Base-by-base conservation (phyloP, 2,329 filamentous ascomycete genomes). In the Arachnopeziza araneosa region DNA sequence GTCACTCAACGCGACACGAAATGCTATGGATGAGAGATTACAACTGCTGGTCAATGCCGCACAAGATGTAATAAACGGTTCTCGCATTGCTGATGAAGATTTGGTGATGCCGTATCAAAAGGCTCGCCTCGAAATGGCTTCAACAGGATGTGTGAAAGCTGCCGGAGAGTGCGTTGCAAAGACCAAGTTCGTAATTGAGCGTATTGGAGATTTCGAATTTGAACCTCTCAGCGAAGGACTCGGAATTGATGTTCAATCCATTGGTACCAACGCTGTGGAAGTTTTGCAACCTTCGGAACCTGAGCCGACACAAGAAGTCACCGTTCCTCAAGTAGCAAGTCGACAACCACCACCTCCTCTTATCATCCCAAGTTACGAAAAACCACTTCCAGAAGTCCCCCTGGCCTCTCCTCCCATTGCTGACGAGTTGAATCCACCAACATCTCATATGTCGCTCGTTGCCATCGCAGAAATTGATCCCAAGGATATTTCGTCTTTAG, bases 121-220 rank as follows among this genome's bases (percentile, higher is more conserved):
- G 65, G 86, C 84, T 65, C 82, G 86, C 26, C 80, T 96, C 50
- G 83, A 95, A 32, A 80, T 83, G 62, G 90, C 91, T 22, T 92
- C 92, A 9, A 96, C 92, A 7, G 86, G 85, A 61, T 97, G 93
- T 71, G 93, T 99, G 24, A 88, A 91, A 67, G 89, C 91, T 23
- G 92, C 93, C 52, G 93, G 93, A 50, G 92, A 96, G 67, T 97
- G 93, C 73, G 89, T 96, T 22, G 87, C 89, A 7, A 93, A 93
- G 75, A 89, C 93, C 12, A 91, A 91, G 69, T 82, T 85, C 71
- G 86, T 96, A 52, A 88, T 99, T 60, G 92, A 96, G 75, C 83
- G 89, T 62, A 91, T 95, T 64, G 92, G 93, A 22, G 93, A 96
- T 73, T 96, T 96, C 66, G 92, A 96, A 73, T 85, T 93, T 66